Percentiles rank a stretch among this genome's conserved stretches.
These are phyloP conservation scores for Trichoderma polysporum DNA, from an alignment of 2,329 filamentous ascomycete genomes.

Conservation along the genomic window DNA sequence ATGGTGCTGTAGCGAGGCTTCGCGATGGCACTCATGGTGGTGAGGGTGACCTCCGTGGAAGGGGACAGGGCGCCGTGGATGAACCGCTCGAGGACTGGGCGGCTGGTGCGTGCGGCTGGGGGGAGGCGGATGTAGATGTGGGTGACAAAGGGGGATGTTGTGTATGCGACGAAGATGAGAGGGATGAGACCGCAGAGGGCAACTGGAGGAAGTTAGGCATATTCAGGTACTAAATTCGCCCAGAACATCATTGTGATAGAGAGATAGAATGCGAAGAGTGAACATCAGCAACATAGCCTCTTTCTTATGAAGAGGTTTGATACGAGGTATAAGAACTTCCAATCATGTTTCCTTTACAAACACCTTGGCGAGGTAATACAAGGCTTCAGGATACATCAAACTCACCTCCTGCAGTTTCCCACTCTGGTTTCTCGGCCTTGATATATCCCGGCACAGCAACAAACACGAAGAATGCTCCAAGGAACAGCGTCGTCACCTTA, in stretches of 20 bases:
- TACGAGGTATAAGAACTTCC: not conserved
- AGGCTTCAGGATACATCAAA: conserved; percentile 7
- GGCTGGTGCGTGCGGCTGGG: conserved; percentile 60
- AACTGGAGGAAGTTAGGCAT: conserved; percentile 41
- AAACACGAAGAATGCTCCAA: conserved; percentile 65
- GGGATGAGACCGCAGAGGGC: conserved; percentile 62
- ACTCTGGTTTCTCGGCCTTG: conserved; percentile 40
- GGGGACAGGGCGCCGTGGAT: conserved; percentile 45
- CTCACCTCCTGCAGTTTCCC: conserved; percentile 41
- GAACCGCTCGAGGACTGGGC: conserved; percentile 54
- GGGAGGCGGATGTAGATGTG: conserved; percentile 71
- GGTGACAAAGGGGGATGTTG: conserved; percentile 68
- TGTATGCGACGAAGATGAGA: conserved; percentile 62
- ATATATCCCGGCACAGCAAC: conserved; percentile 61
- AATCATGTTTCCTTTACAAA: too few species aligned
- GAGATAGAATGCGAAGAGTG: not conserved
- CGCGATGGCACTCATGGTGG: conserved; percentile 56
- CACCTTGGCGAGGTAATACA: too few species aligned
- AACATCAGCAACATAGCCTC: not conserved
- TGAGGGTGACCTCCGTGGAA: conserved; percentile 48
- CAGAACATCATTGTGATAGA: not conserved
- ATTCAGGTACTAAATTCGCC: not conserved
- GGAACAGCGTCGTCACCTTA: conserved; percentile 69
- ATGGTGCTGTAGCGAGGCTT: conserved; percentile 52
- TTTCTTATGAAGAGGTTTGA: not conserved